A percentile compares a stretch with the other conserved stretches of the same genome.
These are phyloP conservation scores for Neofusicoccum kwambonambiense DNA, from an alignment of 2,329 filamentous ascomycete genomes.

Conservation along the genomic window DNA sequence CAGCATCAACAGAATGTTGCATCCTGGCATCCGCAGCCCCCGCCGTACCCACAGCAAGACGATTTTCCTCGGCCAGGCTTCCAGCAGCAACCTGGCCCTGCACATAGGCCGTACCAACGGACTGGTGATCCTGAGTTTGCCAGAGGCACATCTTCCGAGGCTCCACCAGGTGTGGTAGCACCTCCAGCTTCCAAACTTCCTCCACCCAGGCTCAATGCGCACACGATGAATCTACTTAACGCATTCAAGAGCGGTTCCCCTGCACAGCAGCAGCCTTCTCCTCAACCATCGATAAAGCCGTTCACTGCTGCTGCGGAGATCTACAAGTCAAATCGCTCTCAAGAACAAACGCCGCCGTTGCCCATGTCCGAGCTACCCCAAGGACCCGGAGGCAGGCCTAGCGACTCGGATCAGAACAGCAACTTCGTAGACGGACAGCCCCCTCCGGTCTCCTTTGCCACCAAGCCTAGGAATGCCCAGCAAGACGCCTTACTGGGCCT, in stretches of 20 bases:
- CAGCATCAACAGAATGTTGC: constrained; percentile 22
- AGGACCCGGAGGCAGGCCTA: not conserved
- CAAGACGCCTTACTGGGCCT: constrained; percentile 47
- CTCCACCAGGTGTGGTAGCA: constrained; percentile 44
- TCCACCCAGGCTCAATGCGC: constrained; percentile 56
- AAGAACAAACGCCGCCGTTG: not conserved
- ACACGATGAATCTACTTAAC: constrained; percentile 58
- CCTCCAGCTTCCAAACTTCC: constrained; percentile 59
- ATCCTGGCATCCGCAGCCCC: constrained; percentile 18
- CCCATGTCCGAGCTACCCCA: constrained; percentile 16
- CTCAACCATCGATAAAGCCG: constrained; percentile 13
- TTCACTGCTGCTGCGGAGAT: constrained; percentile 17
- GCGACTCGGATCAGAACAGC: not conserved
- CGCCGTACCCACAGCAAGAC: constrained; percentile 19
- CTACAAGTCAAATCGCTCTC: constrained; percentile 9
- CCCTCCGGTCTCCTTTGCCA: constrained; percentile 11
- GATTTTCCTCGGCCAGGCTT: not conserved
- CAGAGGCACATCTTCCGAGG: constrained; percentile 26
- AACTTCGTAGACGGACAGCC: constrained; percentile 13
- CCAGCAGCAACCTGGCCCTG: constrained; percentile 23
- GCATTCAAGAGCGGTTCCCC: constrained; percentile 50
- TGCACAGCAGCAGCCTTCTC: constrained; percentile 26
- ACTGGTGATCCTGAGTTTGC: constrained; percentile 44
- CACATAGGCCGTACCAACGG: constrained; percentile 45
- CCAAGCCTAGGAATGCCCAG: constrained; percentile 41